Evolutionary conservation across 108 stramenopile genomes (phyloP).

Genomic region (Nitzschia sp.): DNA sequence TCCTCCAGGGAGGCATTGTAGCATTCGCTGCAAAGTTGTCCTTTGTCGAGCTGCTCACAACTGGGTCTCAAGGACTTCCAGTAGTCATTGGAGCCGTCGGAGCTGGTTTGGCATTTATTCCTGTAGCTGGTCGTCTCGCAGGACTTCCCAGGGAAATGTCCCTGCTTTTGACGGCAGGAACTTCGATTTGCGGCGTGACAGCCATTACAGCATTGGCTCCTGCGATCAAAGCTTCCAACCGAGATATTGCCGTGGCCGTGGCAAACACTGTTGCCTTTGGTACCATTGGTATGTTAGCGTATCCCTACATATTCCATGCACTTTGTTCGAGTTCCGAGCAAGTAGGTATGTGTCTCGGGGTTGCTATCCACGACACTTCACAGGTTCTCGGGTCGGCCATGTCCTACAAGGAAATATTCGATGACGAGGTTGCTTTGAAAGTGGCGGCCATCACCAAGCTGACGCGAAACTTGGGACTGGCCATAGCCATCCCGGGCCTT

Average conservation of each 20-base stretch:
- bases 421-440: slow-evolving; percentile 48
- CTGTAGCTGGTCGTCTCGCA: slow-evolving; percentile 35
- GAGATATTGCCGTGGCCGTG: slow-evolving; percentile 59
- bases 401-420: slow-evolving; percentile 49
- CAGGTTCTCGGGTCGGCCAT: slow-evolving; percentile 63
- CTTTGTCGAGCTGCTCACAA: slow-evolving; percentile 42
- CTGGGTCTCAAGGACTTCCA: slow-evolving; percentile 47
- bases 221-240: slow-evolving; percentile 51
- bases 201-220: slow-evolving; percentile 63
- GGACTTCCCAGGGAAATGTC: slow-evolving; percentile 45
- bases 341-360: slow-evolving; percentile 57
- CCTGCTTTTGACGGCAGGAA: slow-evolving; percentile 56
- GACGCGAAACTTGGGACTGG: slow-evolving; percentile 52
- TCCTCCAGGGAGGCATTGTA: slow-evolving; percentile 63
- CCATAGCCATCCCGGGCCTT: slow-evolving; percentile 50
- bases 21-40: slow-evolving; percentile 60
- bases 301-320: slow-evolving; percentile 50
- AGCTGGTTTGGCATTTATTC: slow-evolving; percentile 48
- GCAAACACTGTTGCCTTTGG: slow-evolving; percentile 70
- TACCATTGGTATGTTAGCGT: slow-evolving; percentile 56
- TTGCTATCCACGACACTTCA: slow-evolving; percentile 58
- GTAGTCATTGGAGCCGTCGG: slow-evolving; percentile 45
- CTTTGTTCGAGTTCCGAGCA: slow-evolving; percentile 42
- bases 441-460: slow-evolving; percentile 65
- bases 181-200: slow-evolving; percentile 67